Percentiles rank a stretch among this genome's conserved stretches.
phyloP scores from a whole-genome alignment of 192 early-diverging fungal species.

The Globomyces pollinis-pini region DNA sequence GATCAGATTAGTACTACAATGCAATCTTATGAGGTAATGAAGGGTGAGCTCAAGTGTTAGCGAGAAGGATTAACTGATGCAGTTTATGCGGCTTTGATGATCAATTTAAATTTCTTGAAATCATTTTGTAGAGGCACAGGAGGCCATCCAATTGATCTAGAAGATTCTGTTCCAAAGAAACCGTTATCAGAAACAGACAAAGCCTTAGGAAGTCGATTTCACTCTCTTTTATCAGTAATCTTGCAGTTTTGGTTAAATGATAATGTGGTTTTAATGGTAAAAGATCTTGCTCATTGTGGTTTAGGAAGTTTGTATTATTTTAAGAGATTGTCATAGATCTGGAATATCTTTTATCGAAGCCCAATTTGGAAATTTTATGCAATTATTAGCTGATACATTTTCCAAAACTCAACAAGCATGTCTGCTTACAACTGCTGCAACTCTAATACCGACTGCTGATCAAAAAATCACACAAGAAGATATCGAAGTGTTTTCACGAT shows the following conservation, averaged over 20 bases:
- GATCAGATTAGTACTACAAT: not conserved
- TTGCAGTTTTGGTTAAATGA: not conserved
- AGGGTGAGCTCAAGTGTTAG: not conserved
- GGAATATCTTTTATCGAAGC: constrained; percentile 5
- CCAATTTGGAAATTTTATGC: not conserved
- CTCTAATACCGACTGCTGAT: not conserved
- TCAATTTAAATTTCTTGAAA: constrained; percentile 4
- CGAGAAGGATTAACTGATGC: not conserved
- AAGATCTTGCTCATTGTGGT: too few relatives aligned
- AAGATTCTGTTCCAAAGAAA: not conserved
- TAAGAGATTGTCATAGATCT: not conserved
- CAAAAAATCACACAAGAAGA: not conserved
- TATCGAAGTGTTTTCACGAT: not conserved
- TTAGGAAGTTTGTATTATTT: constrained; percentile 5
- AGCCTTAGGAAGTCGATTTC: not conserved
- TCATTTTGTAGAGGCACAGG: constrained; percentile 6
- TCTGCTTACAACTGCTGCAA: not conserved
- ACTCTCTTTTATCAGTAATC: not conserved
- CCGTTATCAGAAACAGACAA: not conserved
- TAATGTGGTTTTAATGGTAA: not conserved
- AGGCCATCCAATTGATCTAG: not conserved
- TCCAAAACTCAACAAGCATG: not conserved
- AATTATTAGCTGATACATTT: not conserved
- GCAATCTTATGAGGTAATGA: too few relatives aligned
- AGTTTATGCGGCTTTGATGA: not conserved